Evolutionary conservation across 169 alveolate species (phyloP).

Genomic region (Cryptosporidium muris): DNA sequence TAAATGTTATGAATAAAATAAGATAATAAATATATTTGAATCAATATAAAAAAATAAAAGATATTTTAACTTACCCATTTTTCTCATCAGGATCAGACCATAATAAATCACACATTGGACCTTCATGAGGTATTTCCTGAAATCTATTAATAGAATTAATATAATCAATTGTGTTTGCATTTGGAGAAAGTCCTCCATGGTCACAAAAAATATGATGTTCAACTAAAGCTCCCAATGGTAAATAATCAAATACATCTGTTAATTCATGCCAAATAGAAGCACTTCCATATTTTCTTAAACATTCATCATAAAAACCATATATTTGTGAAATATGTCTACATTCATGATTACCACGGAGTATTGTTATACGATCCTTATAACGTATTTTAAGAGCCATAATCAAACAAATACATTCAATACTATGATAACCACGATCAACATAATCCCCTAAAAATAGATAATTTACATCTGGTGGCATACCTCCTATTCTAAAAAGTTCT

Average conservation of each 20-base stretch:
- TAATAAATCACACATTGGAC: slow-evolving; percentile 97
- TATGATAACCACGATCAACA: slow-evolving; percentile 97
- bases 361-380: slow-evolving; percentile 89
- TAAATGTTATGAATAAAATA: not conserved
- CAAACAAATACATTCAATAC: slow-evolving; percentile 92
- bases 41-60: not conserved
- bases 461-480: slow-evolving; percentile 93
- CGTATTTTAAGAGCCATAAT: slow-evolving; percentile 91
- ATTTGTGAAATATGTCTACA: slow-evolving; percentile 91
- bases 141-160: slow-evolving; percentile 84
- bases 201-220: slow-evolving; percentile 93
- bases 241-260: slow-evolving; percentile 95
- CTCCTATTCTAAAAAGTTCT: slow-evolving; percentile 93
- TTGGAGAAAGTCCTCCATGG: slow-evolving; percentile 98
- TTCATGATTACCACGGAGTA: slow-evolving; percentile 97
- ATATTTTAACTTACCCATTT: slow-evolving; percentile 75
- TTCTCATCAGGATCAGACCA: slow-evolving; percentile 98
- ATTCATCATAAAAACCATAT: slow-evolving; percentile 97
- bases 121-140: slow-evolving; percentile 96
- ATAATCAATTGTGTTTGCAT: slow-evolving; percentile 91
- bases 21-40: slow-evolving; percentile 9
- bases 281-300: slow-evolving; percentile 95
- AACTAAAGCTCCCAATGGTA: slow-evolving; percentile 95
- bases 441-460: slow-evolving; percentile 97
- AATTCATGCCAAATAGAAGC: slow-evolving; percentile 94